Base-by-base conservation (phyloP, 352 stramenopile species). In the Phytophthora vignae region DNA sequence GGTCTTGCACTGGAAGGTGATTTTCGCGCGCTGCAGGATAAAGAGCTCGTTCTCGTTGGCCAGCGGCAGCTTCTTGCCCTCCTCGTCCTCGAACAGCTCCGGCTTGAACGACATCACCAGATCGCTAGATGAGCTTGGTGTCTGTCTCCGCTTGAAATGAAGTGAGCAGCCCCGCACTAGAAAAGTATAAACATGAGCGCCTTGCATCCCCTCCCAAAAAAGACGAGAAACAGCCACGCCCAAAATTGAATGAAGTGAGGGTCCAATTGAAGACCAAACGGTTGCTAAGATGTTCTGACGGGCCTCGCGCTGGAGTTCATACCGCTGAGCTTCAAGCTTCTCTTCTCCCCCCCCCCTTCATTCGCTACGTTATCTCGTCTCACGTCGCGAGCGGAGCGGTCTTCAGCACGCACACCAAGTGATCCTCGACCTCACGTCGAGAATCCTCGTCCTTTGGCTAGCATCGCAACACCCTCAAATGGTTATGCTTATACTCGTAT, bases 1-100 rank as follows among this genome's bases (percentile, higher is more conserved):
- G 17, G 71, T 83, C 56, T 83, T 90, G 71, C 80, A 85, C 63
- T 93, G 81, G 67, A 95, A 95, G 3, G 83, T 88, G 71, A 95
- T 91, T 61, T 89, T 90, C 29, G 83, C 79, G 31, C 88, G 88
- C 62, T 95, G 83, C 21, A 95, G 79, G 67, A 95, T 93, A 67
- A 95, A 95, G 4, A 95, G 67, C 78, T 95, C 88, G 65, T 92
- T 83, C n/a, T 91, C 83, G 36, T 89, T 82, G 10, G 88, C 88
- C 49, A 95, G 70, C n/a, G 88, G 88, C 60, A 95, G 75, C 68
- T 90, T 69, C 60, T 91, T 91, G 27, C 84, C 85, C 2, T 71
- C 54, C 10, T 94, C 84, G 52, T 91, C 83, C 27, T 77, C 78
- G 69, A 95, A 95, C 62, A 95, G 73, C 67, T 90, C 66, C 19